Base-by-base conservation (phyloP, 768 basidiomycete species). In the Rhizopogon vinicolor region DNA sequence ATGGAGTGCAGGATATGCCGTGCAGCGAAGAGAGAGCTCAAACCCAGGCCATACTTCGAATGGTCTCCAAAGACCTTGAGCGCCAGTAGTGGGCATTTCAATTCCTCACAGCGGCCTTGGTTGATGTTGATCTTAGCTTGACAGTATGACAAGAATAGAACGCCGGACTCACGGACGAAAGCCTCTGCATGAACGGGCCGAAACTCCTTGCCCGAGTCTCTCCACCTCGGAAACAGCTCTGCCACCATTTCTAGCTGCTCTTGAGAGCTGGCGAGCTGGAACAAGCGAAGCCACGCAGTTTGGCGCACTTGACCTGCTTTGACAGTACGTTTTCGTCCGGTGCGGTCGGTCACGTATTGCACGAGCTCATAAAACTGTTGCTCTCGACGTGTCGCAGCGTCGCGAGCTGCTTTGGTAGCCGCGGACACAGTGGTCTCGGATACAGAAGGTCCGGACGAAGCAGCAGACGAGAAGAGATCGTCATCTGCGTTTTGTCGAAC, bases 61-160 rank as follows among this genome's bases (percentile, higher is more conserved):
- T 78, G 85, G 63, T 88, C 71, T 19, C 81, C 79, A 62, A 86
- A 85, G 19, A 86, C 79, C 35, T 78, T 70, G 12, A 89, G 70
- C 3, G 85, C 84, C 40, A 87, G 75, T 25, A 69, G 61, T 3
- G 83, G 81, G 54, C 81, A 81, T 13, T 69, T 63, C 1, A 87
- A 75, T 61, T 85, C 77, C 56, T 78, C 73, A 52, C 85, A 88
- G 8, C 87, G 86, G 22, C 80, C 86, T 89, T 37, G 39, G 41
- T 18, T 35, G 43, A 16, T n/a, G 41, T 18, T 35, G 41, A 16
- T n/a, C 8, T 41, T 10, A 37, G 55, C 44, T 2, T 50, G 16
- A 49, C 19, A 25, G 33, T 3, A 1, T 9, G 19, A 16, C 14
- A 49, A 12, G 8, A 14, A 16, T 25, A 37, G 8, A n/a, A 28